Evolutionary conservation across 2,329 filamentous ascomycete genomes (phyloP).

Genomic region (Calycina marina): DNA sequence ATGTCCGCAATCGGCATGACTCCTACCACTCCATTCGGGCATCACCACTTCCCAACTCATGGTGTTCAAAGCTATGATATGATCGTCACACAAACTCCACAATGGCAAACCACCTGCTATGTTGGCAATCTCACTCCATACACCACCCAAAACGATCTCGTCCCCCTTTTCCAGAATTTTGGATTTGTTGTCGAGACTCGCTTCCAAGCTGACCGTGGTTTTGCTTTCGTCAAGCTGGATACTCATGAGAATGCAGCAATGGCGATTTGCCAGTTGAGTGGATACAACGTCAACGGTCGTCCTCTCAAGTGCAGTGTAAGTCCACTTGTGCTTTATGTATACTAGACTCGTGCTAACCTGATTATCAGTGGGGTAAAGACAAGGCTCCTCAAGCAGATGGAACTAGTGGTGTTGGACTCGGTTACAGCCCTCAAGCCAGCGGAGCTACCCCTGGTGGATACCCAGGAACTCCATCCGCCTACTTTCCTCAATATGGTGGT

Average conservation of each 20-base stretch:
- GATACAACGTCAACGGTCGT: slow-evolving; percentile 94
- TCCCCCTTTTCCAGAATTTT: slow-evolving; percentile 98
- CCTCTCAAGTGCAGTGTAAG: slow-evolving; percentile 97
- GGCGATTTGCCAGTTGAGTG: slow-evolving; percentile 95
- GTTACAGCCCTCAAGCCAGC: slow-evolving; percentile 55
- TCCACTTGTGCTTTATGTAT: slow-evolving; percentile 19
- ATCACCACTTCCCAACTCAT: slow-evolving; percentile 95
- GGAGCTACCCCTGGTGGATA: slow-evolving; percentile 55
- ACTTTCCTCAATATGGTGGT: slow-evolving; percentile 91
- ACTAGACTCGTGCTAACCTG: slow-evolving; percentile 21
- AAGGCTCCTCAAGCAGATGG: slow-evolving; percentile 69
- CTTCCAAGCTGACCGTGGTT: slow-evolving; percentile 94
- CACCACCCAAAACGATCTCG: slow-evolving; percentile 88
- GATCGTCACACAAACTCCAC: slow-evolving; percentile 85
- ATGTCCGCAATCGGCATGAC: slow-evolving; percentile 98
- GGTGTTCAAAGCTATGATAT: slow-evolving; percentile 96
- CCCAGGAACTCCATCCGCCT: slow-evolving; percentile 62
- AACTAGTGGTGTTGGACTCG: slow-evolving; percentile 64
- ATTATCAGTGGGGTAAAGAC: slow-evolving; percentile 87
- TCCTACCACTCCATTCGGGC: slow-evolving; percentile 87
- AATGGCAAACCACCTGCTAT: slow-evolving; percentile 97
- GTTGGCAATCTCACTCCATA: slow-evolving; percentile 97
- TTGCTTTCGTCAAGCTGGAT: slow-evolving; percentile 99
- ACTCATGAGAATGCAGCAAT: slow-evolving; percentile 95
- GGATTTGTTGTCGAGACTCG: slow-evolving; percentile 94